Evolutionary conservation across 306 rosid genomes (phyloP).

Genomic region (Glycine latifolia): DNA sequence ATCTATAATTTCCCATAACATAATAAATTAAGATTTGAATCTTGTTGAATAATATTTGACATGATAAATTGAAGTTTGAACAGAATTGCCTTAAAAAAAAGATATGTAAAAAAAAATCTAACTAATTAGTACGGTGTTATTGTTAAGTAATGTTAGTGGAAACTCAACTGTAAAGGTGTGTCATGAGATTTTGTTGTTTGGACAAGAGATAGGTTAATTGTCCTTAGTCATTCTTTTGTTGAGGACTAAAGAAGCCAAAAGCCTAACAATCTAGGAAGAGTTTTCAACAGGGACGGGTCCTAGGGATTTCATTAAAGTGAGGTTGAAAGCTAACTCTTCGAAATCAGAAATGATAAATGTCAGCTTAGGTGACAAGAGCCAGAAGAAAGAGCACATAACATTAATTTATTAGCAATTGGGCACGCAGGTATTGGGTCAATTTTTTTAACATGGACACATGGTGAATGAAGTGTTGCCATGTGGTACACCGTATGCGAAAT

Average conservation of each 20-base stretch:
- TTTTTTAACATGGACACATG: background rate
- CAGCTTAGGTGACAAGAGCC: background rate
- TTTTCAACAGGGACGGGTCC: background rate
- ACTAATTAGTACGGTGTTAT: too few species aligned
- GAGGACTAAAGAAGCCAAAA: background rate
- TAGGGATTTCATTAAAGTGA: background rate
- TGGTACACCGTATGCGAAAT: background rate
- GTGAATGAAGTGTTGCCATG: background rate
- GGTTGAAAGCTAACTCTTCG: constrained; percentile 6
- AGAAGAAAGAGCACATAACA: constrained; percentile 1
- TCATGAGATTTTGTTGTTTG: background rate
- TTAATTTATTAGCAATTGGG: background rate
- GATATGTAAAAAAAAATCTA: too few species aligned
- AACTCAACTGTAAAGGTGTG: too few species aligned
- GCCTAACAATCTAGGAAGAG: too few species aligned
- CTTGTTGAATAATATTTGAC: too few species aligned
- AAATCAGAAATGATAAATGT: background rate
- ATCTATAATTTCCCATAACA: too few species aligned
- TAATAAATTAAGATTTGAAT: too few species aligned
- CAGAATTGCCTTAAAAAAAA: too few species aligned
- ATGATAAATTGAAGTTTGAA: too few species aligned
- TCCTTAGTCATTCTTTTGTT: background rate
- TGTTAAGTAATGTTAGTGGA: too few species aligned
- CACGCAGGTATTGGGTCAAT: constrained; percentile 24
- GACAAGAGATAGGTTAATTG: background rate